These are phyloP conservation scores for Xylaria intraflava DNA, from an alignment of 495 filamentous ascomycete genomes.

Conservation along the genomic window DNA sequence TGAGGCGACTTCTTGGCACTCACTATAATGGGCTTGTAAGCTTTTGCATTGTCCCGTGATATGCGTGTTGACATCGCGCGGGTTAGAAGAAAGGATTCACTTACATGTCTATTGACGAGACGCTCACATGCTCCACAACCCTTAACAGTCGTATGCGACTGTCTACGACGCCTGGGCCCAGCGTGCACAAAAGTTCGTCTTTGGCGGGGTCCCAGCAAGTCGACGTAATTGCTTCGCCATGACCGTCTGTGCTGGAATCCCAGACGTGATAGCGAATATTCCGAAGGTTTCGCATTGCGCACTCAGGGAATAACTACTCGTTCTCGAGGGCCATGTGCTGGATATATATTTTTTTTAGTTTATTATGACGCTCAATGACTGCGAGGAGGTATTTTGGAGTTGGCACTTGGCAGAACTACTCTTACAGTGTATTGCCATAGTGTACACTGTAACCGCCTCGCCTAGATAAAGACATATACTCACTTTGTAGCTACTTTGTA, in stretches of 20 bases:
- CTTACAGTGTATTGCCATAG: too few species aligned
- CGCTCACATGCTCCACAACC: constrained; percentile 33
- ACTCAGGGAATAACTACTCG: neutral
- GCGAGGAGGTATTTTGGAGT: neutral
- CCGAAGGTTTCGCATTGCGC: constrained; percentile 69
- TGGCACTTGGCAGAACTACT: too few species aligned
- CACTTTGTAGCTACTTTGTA: neutral
- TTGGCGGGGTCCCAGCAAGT: constrained; percentile 69
- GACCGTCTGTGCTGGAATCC: constrained; percentile 39
- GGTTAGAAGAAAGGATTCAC: constrained; percentile 11
- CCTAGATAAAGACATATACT: neutral
- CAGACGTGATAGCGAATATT: constrained; percentile 59
- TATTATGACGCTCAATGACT: too few species aligned
- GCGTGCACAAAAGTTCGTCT: constrained; percentile 65
- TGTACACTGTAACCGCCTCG: too few species aligned
- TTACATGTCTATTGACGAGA: constrained; percentile 39
- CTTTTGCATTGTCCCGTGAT: neutral
- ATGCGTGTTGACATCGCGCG: neutral
- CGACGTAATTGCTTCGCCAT: constrained; percentile 50
- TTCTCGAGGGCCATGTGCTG: neutral
- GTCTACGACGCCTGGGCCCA: constrained; percentile 60
- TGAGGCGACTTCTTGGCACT: constrained; percentile 57
- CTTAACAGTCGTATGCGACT: constrained; percentile 61
- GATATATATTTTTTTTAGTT: too few species aligned
- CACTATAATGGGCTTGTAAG: constrained; percentile 18